These are phyloP conservation scores for Leptomonas seymouri DNA, from an alignment of 208 protist genomes.

Conservation along the genomic window DNA sequence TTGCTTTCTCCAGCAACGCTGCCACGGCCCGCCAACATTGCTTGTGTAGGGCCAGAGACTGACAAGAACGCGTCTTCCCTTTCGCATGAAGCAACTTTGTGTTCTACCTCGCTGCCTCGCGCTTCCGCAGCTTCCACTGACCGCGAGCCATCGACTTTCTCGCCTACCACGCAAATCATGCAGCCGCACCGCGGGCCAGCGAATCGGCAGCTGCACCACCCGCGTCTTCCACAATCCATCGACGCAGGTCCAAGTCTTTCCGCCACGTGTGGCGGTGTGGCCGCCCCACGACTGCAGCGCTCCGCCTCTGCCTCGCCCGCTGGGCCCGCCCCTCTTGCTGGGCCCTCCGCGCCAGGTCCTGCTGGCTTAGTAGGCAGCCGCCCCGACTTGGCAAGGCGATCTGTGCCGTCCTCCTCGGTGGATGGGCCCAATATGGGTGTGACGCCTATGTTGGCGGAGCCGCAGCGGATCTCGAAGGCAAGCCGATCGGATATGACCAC, in stretches of 20 bases:
- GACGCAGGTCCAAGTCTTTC: constrained; percentile 10
- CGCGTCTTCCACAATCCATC: constrained; percentile 13
- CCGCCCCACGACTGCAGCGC: constrained; percentile 48
- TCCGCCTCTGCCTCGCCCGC: constrained; percentile 23
- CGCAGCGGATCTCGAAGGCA: constrained; percentile 18
- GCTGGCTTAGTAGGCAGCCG: neutral
- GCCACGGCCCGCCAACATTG: neutral
- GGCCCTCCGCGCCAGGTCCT: constrained; percentile 1
- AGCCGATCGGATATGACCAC: neutral
- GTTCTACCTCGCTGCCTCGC: neutral
- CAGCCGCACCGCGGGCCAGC: neutral
- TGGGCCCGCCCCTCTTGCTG: neutral
- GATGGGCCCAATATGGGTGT: neutral
- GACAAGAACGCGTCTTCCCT: neutral
- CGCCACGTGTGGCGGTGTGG: constrained; percentile 1
- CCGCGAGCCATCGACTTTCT: neutral
- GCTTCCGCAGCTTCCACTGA: neutral
- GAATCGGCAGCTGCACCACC: constrained; percentile 20
- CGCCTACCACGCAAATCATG: neutral
- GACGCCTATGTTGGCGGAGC: constrained; percentile 25
- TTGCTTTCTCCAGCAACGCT: neutral
- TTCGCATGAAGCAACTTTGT: neutral
- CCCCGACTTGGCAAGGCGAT: neutral
- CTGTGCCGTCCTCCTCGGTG: neutral
- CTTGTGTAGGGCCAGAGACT: neutral